Percentiles rank a stretch among this genome's conserved stretches.
phyloP scores from a whole-genome alignment of 2,329 filamentous ascomycete species.

The Nigrospora sphaerica region DNA sequence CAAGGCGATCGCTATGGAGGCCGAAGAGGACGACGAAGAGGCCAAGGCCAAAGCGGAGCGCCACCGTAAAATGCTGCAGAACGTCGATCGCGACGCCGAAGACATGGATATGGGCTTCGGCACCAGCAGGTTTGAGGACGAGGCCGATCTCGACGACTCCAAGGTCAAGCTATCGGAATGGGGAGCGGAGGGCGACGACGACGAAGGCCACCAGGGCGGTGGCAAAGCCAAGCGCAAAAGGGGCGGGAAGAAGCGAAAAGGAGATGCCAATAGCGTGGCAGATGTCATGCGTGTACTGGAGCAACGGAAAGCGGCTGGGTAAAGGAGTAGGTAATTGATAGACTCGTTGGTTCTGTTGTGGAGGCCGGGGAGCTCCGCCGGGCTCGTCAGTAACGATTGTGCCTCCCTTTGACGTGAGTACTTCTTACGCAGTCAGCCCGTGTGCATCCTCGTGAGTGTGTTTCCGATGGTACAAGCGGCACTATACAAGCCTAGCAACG shows the following conservation, averaged over 20 bases:
- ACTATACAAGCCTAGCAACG: no score
- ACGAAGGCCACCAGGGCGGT: constrained; percentile 32
- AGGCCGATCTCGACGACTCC: constrained; percentile 67
- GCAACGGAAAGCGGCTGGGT: constrained; percentile 34
- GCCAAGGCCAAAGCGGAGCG: constrained; percentile 57
- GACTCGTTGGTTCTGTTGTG: no score
- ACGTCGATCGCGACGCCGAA: constrained; percentile 71
- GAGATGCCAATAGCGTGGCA: constrained; percentile 68
- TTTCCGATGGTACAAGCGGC: no score
- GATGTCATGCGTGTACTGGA: constrained; percentile 80
- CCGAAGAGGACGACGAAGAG: constrained; percentile 29
- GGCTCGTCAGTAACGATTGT: no score
- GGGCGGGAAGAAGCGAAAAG: constrained; percentile 68
- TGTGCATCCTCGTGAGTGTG: no score
- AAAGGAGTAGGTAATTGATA: not conserved
- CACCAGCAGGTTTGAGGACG: constrained; percentile 78
- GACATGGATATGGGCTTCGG: constrained; percentile 96
- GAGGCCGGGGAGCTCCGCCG: no score
- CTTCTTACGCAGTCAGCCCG: no score
- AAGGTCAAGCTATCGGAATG: constrained; percentile 64
- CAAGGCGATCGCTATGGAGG: constrained; percentile 35
- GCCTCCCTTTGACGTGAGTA: no score
- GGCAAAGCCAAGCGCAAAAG: constrained; percentile 57
- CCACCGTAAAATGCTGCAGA: constrained; percentile 66
- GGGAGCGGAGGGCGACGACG: constrained; percentile 44